Percentiles rank a stretch among this genome's conserved stretches.
Evolutionary conservation across 495 filamentous ascomycete genomes (phyloP).

Genomic region (Penicillium daleae): DNA sequence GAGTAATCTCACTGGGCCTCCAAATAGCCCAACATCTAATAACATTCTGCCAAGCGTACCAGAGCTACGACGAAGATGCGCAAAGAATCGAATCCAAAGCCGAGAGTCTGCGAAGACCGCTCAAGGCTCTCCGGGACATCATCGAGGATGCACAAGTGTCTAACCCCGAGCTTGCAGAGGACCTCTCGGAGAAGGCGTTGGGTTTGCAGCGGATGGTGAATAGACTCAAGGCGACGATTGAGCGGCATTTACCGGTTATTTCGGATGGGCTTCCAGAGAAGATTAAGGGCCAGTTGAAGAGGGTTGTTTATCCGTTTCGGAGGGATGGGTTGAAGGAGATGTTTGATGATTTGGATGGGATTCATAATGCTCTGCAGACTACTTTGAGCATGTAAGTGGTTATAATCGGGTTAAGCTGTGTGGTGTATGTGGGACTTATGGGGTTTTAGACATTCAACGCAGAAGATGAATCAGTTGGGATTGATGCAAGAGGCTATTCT

Average conservation of each 20-base stretch:
- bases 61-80: constrained; percentile 8
- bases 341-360: constrained; percentile 2
- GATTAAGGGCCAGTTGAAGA: constrained; percentile 6
- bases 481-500: background rate
- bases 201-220: background rate
- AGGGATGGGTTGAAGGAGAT: constrained; percentile 4
- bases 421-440: background rate
- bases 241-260: background rate
- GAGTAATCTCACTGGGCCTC: background rate
- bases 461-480: background rate
- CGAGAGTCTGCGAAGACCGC: background rate
- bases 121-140: background rate
- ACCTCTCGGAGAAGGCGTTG: constrained; percentile 5
- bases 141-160: constrained; percentile 3
- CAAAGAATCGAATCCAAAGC: background rate
- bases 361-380: constrained; percentile 5
- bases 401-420: no score
- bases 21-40: constrained; percentile 8
- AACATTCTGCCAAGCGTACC: constrained; percentile 4
- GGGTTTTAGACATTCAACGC: constrained; percentile 5
- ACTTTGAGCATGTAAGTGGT: constrained; percentile 4
- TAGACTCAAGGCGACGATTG: background rate
- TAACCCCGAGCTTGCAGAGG: background rate
- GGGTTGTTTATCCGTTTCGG: constrained; percentile 7
- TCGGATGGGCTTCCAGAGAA: background rate